A percentile compares a stretch with the other conserved stretches of the same genome.
Conservation (phyloP, 164 flowering plant species). For the Sedum album region DNA sequence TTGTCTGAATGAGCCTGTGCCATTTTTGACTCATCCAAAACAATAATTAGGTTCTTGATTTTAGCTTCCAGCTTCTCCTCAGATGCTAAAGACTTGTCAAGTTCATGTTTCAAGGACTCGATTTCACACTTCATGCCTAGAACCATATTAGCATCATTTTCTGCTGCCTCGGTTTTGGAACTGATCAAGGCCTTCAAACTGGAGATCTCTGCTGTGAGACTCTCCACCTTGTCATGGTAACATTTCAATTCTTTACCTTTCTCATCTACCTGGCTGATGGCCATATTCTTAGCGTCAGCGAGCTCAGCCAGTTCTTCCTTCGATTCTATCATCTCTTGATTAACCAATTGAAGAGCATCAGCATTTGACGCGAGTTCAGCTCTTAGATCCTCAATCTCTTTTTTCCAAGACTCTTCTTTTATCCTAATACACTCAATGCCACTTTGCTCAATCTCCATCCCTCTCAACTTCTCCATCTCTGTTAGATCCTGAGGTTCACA, state of each 20-base stretch:
- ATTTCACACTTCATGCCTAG: conserved; percentile 45
- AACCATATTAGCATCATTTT: conserved; percentile 28
- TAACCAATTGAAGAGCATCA: conserved; percentile 54
- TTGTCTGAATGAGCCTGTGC: conserved; percentile 3
- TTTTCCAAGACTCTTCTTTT: conserved; percentile 69
- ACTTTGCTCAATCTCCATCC: conserved; percentile 74
- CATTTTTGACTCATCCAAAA: background rate
- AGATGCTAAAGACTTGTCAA: background rate
- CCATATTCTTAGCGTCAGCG: conserved; percentile 67
- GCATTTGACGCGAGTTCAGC: conserved; percentile 70
- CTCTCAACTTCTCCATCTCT: conserved; percentile 86
- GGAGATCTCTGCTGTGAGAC: conserved; percentile 52
- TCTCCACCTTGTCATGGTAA: conserved; percentile 67
- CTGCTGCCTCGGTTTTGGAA: conserved; percentile 37
- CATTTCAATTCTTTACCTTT: conserved; percentile 79
- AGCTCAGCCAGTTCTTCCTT: conserved; percentile 70
- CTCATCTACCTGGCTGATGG: conserved; percentile 75
- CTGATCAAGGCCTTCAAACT: conserved; percentile 60
- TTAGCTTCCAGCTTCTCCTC: conserved; percentile 1
- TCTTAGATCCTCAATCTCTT: conserved; percentile 58
- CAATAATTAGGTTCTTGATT: background rate
- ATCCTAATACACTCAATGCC: conserved; percentile 70
- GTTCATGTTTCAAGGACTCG: conserved; percentile 37
- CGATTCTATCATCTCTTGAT: conserved; percentile 57
- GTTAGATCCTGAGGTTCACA: too few relatives aligned